A percentile compares a stretch with the other conserved stretches of the same genome.
These are phyloP conservation scores for Cucurbita moschata DNA, from an alignment of 306 rosid genomes.

Conservation along the genomic window DNA sequence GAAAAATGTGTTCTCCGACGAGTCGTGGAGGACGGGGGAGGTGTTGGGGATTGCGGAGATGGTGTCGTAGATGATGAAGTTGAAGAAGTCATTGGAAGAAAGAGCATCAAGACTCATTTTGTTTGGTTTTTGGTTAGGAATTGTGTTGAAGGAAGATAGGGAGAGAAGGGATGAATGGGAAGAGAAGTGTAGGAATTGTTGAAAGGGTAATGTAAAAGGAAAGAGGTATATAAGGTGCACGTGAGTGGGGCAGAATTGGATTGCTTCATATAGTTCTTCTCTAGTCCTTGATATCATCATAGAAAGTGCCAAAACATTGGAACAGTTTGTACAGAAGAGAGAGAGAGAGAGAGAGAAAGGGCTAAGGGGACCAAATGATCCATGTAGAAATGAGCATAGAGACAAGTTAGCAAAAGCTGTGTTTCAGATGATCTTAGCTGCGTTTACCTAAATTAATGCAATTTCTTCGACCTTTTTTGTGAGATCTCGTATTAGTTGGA, in stretches of 20 bases:
- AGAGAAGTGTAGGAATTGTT: neutral
- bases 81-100: conserved; percentile 47
- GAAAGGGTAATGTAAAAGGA: conserved; percentile 1
- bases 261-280: neutral
- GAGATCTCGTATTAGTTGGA: no score
- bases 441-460: no score
- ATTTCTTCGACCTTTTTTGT: no score
- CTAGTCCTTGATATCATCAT: neutral
- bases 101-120: conserved; percentile 55
- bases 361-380: neutral
- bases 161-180: neutral
- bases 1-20: neutral
- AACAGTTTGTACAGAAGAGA: neutral
- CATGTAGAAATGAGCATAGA: neutral
- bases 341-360: neutral
- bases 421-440: neutral
- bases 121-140: no score
- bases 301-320: conserved; percentile 6
- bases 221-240: conserved; percentile 1
- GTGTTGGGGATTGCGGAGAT: conserved; percentile 51
- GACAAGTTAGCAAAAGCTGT: neutral
- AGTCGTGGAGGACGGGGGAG: neutral
- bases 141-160: no score
- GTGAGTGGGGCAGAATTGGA: conserved; percentile 1
- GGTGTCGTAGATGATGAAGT: conserved; percentile 66